These are phyloP conservation scores for Pinus taeda DNA, from an alignment of 75 land plant species.

Conservation along the genomic window DNA sequence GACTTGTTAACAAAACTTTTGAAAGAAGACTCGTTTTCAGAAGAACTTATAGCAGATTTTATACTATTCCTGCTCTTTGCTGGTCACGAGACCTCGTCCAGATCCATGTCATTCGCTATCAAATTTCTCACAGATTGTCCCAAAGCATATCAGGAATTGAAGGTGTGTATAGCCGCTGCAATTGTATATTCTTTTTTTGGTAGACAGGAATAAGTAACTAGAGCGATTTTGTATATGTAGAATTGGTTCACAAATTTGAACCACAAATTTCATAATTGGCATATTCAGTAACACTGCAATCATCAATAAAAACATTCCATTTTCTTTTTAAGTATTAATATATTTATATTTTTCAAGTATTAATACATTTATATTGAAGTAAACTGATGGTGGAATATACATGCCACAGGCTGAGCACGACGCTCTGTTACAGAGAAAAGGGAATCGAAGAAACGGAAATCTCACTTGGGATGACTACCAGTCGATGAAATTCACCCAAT, in stretches of 20 bases:
- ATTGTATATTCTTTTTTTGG: no score
- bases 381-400: no score
- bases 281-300: no score
- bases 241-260: no score
- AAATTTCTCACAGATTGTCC: slow-evolving; percentile 43
- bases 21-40: slow-evolving; percentile 31
- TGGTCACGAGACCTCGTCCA: slow-evolving; percentile 45
- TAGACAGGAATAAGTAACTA: no score
- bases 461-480: not conserved
- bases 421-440: not conserved
- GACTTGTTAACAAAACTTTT: slow-evolving; percentile 11
- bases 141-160: slow-evolving; percentile 31
- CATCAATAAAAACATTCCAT: no score
- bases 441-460: not conserved
- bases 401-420: not conserved
- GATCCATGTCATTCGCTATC: slow-evolving; percentile 52
- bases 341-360: no score
- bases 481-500: slow-evolving; percentile 2
- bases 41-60: slow-evolving; percentile 39
- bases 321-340: no score
- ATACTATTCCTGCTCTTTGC: slow-evolving; percentile 55
- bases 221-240: no score
- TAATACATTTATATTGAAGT: no score
- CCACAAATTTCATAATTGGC: no score
- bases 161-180: slow-evolving; percentile 15